Evolutionary conservation across 2,329 filamentous ascomycete species (phyloP).

Genomic region (Xylariaceae sp.): DNA sequence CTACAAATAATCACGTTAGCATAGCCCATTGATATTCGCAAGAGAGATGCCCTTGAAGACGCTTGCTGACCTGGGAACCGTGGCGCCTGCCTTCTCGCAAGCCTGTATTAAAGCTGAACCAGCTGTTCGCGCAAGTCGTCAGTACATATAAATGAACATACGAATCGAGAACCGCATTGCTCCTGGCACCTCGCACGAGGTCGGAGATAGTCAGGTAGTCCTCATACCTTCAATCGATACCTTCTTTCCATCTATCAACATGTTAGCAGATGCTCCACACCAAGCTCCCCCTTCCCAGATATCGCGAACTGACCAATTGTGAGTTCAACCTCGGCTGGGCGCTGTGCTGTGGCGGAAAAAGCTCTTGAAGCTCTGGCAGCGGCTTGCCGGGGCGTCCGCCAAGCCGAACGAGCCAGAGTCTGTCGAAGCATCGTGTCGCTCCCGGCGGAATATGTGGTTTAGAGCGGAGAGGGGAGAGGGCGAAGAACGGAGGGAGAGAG

Average conservation of each 20-base stretch:
- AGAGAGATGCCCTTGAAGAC: constrained; percentile 25
- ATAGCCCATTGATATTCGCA: background rate
- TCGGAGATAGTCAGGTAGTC: constrained; percentile 5
- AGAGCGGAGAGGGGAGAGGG: constrained; percentile 34
- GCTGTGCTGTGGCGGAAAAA: constrained; percentile 74
- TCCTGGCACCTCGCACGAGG: background rate
- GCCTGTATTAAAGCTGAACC: constrained; percentile 97
- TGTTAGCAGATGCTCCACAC: constrained; percentile 21
- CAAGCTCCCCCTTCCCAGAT: constrained; percentile 16
- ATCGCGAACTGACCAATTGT: constrained; percentile 67
- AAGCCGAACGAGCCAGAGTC: constrained; percentile 62
- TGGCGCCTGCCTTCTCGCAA: constrained; percentile 93
- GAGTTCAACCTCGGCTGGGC: constrained; percentile 90
- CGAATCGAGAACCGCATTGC: background rate
- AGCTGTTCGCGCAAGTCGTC: constrained; percentile 54
- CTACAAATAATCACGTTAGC: constrained; percentile 39
- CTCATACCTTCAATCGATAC: constrained; percentile 87
- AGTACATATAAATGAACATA: background rate
- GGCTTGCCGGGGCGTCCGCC: constrained; percentile 54
- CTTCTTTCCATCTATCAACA: constrained; percentile 82
- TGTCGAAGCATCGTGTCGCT: constrained; percentile 64
- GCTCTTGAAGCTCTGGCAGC: constrained; percentile 61
- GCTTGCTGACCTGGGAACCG: constrained; percentile 67
- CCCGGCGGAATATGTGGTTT: constrained; percentile 45
- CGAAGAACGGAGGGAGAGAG: constrained; percentile 13